These are phyloP conservation scores for Penicillium sp. DNA, from an alignment of 2,329 filamentous ascomycete species.

Conservation along the genomic window DNA sequence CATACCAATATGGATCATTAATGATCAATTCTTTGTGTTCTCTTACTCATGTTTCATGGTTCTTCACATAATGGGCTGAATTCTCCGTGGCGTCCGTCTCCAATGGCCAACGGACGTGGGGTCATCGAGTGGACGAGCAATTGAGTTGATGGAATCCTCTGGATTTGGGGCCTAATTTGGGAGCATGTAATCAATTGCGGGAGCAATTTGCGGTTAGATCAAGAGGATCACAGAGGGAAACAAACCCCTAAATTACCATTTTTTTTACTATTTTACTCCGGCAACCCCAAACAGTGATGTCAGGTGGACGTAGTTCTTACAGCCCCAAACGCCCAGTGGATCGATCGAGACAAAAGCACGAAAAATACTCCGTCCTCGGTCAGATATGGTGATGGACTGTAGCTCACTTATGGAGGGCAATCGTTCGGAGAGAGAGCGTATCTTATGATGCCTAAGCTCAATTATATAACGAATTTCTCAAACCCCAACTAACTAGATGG, in stretches of 20 bases:
- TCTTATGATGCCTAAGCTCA: too few relatives aligned
- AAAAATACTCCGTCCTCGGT: background rate
- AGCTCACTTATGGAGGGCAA: too few relatives aligned
- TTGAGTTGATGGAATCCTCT: conserved; percentile 4
- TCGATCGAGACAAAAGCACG: conserved; percentile 1
- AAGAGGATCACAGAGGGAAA: too few relatives aligned
- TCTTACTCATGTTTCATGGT: background rate
- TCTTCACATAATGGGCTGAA: background rate
- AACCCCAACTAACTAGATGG: too few relatives aligned
- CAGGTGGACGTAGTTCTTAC: conserved; percentile 9
- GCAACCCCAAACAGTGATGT: conserved; percentile 7
- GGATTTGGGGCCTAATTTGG: background rate
- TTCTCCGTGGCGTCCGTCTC: background rate
- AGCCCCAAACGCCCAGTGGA: conserved; percentile 1
- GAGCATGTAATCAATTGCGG: background rate
- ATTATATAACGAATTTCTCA: too few relatives aligned
- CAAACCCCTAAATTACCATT: too few relatives aligned
- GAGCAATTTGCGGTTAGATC: background rate
- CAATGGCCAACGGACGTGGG: conserved; percentile 10
- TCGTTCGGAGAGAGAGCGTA: too few relatives aligned
- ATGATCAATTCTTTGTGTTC: background rate
- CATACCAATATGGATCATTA: background rate
- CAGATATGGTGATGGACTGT: background rate
- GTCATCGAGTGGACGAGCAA: conserved; percentile 3
- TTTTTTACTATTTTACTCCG: too few relatives aligned